Percentiles rank a stretch among this genome's conserved stretches.
phyloP scores from a whole-genome alignment of 441 rosid species.

The Populus trichocarpa region DNA sequence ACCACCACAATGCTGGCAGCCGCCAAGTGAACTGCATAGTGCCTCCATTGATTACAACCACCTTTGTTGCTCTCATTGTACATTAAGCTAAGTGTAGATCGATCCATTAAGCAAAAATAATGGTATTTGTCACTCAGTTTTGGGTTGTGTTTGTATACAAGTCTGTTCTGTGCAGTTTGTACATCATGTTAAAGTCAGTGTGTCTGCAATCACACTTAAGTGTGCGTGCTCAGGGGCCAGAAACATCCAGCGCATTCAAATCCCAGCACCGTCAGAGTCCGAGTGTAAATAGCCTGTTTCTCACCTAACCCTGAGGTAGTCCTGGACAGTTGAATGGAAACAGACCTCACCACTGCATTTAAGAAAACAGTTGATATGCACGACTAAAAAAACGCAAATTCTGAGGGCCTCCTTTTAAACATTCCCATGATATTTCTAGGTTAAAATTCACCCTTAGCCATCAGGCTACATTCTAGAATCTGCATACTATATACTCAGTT shows the following conservation, averaged over 20 bases:
- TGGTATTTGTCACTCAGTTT: no score
- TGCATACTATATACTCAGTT: neutral
- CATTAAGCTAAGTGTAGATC: neutral
- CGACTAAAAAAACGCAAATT: neutral
- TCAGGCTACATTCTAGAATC: neutral
- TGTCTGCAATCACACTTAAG: no score
- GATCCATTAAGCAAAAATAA: neutral
- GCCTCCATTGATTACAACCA: conserved; percentile 1
- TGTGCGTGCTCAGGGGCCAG: no score
- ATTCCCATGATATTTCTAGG: neutral
- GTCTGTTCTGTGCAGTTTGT: neutral
- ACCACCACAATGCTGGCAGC: conserved; percentile 16
- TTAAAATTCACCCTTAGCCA: neutral
- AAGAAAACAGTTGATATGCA: neutral
- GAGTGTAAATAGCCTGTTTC: neutral
- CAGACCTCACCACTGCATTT: neutral
- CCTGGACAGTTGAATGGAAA: neutral
- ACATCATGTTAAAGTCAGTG: no score
- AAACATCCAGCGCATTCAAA: neutral
- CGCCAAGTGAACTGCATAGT: conserved; percentile 1
- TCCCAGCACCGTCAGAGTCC: neutral
- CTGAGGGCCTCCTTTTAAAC: neutral
- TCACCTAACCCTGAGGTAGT: neutral
- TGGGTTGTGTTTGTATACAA: neutral
- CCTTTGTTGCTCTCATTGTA: conserved; percentile 6